Base-by-base conservation (phyloP, 768 basidiomycete genomes). In the Baorangia bicolor region DNA sequence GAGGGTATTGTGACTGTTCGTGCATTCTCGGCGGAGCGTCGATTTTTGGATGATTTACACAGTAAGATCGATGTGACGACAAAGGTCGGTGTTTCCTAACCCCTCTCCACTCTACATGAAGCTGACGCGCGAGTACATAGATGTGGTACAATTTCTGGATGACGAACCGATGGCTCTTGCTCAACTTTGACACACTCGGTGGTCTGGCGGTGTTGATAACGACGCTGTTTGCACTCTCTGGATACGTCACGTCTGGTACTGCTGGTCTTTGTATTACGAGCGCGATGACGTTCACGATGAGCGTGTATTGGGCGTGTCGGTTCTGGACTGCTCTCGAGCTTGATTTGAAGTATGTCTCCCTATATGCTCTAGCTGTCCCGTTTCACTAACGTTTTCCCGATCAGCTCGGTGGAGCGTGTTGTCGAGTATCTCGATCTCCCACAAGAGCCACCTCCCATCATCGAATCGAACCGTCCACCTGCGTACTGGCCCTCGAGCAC, bases 1-100 rank as follows among this genome's bases (percentile, higher is more conserved):
- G 90, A 94, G 49, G 93, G 93, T 23, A 90, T 95, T 42, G 90
- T 94, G n/a, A 94, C 93, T 6, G 90, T 96, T 39, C 82, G 94
- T 53, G 94, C 94, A 0, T 98, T 96, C 74, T 87, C 89, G 1
- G 88, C 85, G 0, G 93, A 96, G 66, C 74, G 74, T 38, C 75
- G 82, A 5, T 96, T 98, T 78, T 74, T 94, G 61, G 81, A 89
- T 51, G 81, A 80, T 55, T 73, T 95, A 4, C 90, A 91, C 65
- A 60, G 61, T 2, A 92, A 90, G 67, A 80, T 94, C 30, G 88
- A 93, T 58, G 72, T 78, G 47, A 92, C 88, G n/a, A 92, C 83
- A 12, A 83, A 87, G 82, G 88, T 87, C 53, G 35, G 62, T 51
- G 12, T 45, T 31, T 34, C 23, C 13, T 16, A 6, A 8, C n/a